A percentile compares a stretch with the other conserved stretches of the same genome.
Conservation (phyloP, 129 eudicot genomes). For the Tanacetum coccineum region DNA sequence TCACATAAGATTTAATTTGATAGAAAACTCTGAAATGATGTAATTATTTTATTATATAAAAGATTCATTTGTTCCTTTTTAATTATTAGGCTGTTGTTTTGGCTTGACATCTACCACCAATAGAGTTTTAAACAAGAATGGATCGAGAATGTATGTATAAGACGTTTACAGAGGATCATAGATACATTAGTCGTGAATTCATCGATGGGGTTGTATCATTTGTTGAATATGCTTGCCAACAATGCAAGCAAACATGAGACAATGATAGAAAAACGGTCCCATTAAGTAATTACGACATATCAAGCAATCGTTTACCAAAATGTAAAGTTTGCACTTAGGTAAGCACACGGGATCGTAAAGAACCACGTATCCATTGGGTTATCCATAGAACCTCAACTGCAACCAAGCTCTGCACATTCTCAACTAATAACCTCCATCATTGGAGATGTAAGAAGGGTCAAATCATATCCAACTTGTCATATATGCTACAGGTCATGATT, state of each 20-base stretch:
- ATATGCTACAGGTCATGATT: neutral
- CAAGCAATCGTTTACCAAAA: neutral
- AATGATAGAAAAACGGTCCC: neutral
- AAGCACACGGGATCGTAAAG: neutral
- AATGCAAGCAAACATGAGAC: neutral
- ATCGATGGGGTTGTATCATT: too few species aligned
- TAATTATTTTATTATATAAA: too few species aligned
- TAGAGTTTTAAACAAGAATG: too few species aligned
- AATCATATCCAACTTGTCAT: conserved; percentile 4
- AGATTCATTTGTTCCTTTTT: too few species aligned
- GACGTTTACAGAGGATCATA: too few species aligned
- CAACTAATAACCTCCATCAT: neutral
- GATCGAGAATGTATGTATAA: too few species aligned
- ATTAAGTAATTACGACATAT: neutral
- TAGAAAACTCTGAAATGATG: too few species aligned
- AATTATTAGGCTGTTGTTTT: too few species aligned
- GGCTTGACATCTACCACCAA: too few species aligned
- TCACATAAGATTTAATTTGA: too few species aligned
- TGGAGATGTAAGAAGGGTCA: neutral
- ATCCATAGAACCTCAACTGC: neutral
- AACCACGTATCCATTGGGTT: neutral
- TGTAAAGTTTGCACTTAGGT: neutral
- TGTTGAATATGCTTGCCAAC: neutral
- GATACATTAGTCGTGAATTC: too few species aligned
- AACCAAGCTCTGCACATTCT: neutral